phyloP scores from a whole-genome alignment of 345 rosid genomes.

The Hirschfeldia incana region DNA sequence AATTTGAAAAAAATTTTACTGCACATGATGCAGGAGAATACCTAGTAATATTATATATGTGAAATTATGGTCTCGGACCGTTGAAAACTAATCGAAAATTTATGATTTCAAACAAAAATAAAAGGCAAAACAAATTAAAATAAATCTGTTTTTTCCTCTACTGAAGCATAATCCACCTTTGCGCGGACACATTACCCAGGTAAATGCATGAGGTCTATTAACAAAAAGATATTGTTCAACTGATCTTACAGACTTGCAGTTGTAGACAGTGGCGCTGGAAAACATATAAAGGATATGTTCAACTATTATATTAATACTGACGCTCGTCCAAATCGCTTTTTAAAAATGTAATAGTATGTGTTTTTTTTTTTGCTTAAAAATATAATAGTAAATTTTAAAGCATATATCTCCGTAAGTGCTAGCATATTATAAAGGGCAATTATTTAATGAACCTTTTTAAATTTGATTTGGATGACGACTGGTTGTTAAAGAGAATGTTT shows the following conservation, averaged over 20 bases:
- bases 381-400: neutral
- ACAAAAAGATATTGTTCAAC: neutral
- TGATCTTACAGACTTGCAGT: neutral
- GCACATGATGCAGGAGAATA: too few relatives aligned
- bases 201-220: neutral
- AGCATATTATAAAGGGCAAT: neutral
- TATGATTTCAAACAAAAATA: neutral
- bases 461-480: conserved; percentile 36
- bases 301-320: neutral
- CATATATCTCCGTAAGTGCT: neutral
- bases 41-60: too few relatives aligned
- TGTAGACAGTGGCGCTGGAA: neutral
- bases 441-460: conserved; percentile 29
- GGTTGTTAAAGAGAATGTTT: conserved; percentile 40
- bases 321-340: neutral
- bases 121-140: neutral
- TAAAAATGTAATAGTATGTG: neutral
- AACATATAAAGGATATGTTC: too few relatives aligned
- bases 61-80: neutral
- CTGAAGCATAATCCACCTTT: neutral
- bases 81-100: neutral
- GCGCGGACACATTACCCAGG: neutral
- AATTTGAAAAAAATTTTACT: too few relatives aligned
- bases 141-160: neutral
- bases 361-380: neutral